A percentile compares a stretch with the other conserved stretches of the same genome.
Conservation (phyloP, 2,329 filamentous ascomycete species). For the Parastagonospora avenae region DNA sequence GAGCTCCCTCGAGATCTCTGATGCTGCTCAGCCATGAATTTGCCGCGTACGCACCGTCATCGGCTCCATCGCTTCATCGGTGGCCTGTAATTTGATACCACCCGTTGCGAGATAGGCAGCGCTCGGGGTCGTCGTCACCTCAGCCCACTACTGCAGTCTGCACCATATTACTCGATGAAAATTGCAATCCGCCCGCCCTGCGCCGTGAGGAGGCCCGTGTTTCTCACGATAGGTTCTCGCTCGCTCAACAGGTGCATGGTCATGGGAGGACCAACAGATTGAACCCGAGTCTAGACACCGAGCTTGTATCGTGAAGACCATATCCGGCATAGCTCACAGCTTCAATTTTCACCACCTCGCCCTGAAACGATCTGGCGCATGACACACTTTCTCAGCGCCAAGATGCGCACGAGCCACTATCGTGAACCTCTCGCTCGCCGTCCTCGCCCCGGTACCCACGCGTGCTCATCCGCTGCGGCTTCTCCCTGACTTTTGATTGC, state of each 20-base stretch:
- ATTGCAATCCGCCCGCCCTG: too few species aligned
- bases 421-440: slow-evolving; percentile 19
- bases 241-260: slow-evolving; percentile 10
- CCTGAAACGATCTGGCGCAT: slow-evolving; percentile 29
- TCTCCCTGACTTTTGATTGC: slow-evolving; percentile 25
- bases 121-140: background rate
- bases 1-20: too few species aligned
- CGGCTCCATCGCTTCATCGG: too few species aligned
- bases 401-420: slow-evolving; percentile 15
- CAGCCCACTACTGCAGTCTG: background rate
- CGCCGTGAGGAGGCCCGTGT: background rate
- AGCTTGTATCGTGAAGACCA: slow-evolving; percentile 42
- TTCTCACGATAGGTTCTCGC: too few species aligned
- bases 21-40: too few species aligned
- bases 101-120: background rate
- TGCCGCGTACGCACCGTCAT: too few species aligned
- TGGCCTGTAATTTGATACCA: background rate
- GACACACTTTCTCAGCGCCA: slow-evolving; percentile 20
- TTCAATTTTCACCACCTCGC: slow-evolving; percentile 31
- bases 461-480: slow-evolving; percentile 20
- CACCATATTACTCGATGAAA: slow-evolving; percentile 9
- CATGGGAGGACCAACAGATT: slow-evolving; percentile 16
- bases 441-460: slow-evolving; percentile 23
- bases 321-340: slow-evolving; percentile 31
- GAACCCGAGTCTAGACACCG: slow-evolving; percentile 30